phyloP scores from a whole-genome alignment of 352 stramenopile species.

The Phytophthora megakarya region DNA sequence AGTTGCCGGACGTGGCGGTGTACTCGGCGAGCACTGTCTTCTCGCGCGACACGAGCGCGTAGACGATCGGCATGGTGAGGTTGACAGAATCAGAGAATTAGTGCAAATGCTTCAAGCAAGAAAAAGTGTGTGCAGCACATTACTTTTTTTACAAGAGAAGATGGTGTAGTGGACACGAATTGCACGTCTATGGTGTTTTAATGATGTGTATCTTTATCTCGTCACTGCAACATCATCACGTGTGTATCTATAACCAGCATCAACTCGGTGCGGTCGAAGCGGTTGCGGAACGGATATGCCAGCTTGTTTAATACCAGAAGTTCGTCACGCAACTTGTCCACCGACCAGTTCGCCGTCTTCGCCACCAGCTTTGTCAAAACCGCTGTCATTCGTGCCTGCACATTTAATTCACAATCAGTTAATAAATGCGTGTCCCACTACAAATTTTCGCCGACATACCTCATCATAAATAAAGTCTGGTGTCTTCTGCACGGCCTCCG shows the following conservation, averaged over 20 bases:
- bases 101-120: not conserved
- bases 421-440: too few relatives aligned
- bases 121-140: not conserved
- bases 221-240: constrained; percentile 29
- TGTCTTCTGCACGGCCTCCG: constrained; percentile 28
- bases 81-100: not conserved
- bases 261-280: constrained; percentile 65
- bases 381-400: constrained; percentile 57
- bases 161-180: not conserved
- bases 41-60: constrained; percentile 96
- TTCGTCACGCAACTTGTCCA: constrained; percentile 77
- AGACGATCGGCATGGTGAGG: constrained; percentile 84
- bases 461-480: constrained; percentile 84
- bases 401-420: constrained; percentile 4
- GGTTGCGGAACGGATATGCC: constrained; percentile 62
- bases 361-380: constrained; percentile 55
- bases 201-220: not conserved
- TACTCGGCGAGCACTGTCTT: constrained; percentile 99
- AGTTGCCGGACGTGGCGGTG: constrained; percentile 96
- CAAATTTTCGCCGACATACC: constrained; percentile 59
- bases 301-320: constrained; percentile 74
- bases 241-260: constrained; percentile 55
- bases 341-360: constrained; percentile 68
- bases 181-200: constrained; percentile 15
- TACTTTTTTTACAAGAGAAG: not conserved